Evolutionary conservation across 2,329 filamentous ascomycete genomes (phyloP), one percentile per base, ranked within the genome.

Genomic region (Domatiomyces globalis): DNA sequence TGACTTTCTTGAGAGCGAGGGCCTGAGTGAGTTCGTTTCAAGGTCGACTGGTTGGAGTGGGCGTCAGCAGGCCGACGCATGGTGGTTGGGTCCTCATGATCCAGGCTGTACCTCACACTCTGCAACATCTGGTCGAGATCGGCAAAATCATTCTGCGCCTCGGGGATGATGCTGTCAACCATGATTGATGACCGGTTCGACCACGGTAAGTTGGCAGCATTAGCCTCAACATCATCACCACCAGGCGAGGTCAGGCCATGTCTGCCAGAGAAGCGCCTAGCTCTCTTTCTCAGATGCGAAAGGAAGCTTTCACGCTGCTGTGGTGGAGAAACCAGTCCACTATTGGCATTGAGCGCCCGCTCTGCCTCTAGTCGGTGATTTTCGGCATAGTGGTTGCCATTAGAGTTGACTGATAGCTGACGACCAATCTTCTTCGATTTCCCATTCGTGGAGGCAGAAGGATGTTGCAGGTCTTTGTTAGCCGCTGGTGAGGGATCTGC

Each of bases 291-390:
- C 6, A 98, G 76, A 65, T 98, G 92, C 0, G 92, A 96, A 70
- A 98, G 98, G 73, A 98, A 98, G 67, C 92, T 87, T 67, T 98
- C 92, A 64, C 94, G 94, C 51, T 88, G 85, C 17, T 79, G 85
- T 0, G 83, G 81, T 3, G 88, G 87, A 5, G 87, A 92, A 15
- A 78, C 81, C 20, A 89, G 73, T 19, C 83, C 85, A 33, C 77
- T 78, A 61, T 84, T 82, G 49, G 89, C 92, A 64, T 88, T 95
- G 45, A 96, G 75, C 39, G 88, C 87, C 56, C 87, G 79, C 67
- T 96, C 90, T 12, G 90, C 87, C 67, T 96, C 87, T 69, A 90
- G 87, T 51, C 90, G 79, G 65, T 95, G 88, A 58, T 86, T 73
- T 62, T 95, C 89, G 25, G 87, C 79, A 66, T 95, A 95, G 69